A percentile compares a stretch with the other conserved stretches of the same genome.
phyloP scores from a whole-genome alignment of 2,329 filamentous ascomycete genomes.

The Huntiella decipiens region DNA sequence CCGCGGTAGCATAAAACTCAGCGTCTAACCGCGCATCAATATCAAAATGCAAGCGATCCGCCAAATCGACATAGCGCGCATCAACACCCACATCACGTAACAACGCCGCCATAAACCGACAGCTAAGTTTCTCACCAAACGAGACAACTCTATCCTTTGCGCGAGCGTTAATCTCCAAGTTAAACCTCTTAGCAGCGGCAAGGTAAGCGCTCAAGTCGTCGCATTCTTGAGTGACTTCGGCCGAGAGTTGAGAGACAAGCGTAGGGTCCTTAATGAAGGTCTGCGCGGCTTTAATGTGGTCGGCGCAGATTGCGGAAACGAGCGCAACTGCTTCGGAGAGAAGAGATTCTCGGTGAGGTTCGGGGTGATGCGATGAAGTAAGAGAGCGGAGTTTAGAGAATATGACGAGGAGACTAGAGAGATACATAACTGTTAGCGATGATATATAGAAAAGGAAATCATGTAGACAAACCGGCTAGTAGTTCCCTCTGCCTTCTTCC shows the following conservation, averaged over 20 bases:
- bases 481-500: conserved; percentile 85
- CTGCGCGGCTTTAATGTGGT: conserved; percentile 59
- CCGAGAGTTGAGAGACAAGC: conserved; percentile 38
- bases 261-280: conserved; percentile 37
- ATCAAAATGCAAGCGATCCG: conserved; percentile 57
- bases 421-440: conserved; percentile 1
- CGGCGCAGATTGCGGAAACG: conserved; percentile 61
- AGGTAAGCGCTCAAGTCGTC: conserved; percentile 59
- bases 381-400: conserved; percentile 38
- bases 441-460: not conserved
- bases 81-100: conserved; percentile 67
- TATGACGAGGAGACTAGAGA: conserved; percentile 33
- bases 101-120: conserved; percentile 71
- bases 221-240: conserved; percentile 61
- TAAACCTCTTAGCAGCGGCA: conserved; percentile 43
- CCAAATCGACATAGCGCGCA: conserved; percentile 77
- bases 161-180: conserved; percentile 56
- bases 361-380: conserved; percentile 31
- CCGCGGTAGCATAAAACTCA: conserved; percentile 49
- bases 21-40: conserved; percentile 40
- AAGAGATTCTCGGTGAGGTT: conserved; percentile 32
- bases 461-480: conserved; percentile 61
- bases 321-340: conserved; percentile 50
- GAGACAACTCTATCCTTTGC: conserved; percentile 80
- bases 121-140: conserved; percentile 90